Evolutionary conservation across 306 rosid genomes (phyloP).

Genomic region (Mimosa pudica): DNA sequence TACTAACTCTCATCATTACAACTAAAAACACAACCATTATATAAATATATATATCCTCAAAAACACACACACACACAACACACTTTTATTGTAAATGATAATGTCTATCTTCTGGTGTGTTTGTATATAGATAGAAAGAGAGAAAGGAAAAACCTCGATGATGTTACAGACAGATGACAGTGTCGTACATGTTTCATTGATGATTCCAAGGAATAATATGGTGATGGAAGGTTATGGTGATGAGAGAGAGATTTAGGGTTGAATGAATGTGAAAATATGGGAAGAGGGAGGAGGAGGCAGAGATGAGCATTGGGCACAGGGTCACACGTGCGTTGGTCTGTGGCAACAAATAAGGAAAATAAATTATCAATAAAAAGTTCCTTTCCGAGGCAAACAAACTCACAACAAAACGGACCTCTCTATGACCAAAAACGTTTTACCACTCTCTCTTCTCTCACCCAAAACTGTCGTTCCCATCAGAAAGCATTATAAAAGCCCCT

Average conservation of each 20-base stretch:
- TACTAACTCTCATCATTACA: conserved; percentile 54
- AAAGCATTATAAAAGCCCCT: conserved; percentile 24
- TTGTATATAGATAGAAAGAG: not conserved
- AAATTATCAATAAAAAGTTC: conserved; percentile 42
- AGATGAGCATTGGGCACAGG: conserved; percentile 72
- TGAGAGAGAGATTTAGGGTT: conserved; percentile 53
- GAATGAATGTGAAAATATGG: not conserved
- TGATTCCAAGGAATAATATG: conserved; percentile 38
- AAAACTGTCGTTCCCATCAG: conserved; percentile 27
- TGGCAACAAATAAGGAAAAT: not conserved
- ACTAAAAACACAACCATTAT: conserved; percentile 18
- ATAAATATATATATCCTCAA: not conserved
- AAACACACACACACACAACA: conserved; percentile 11
- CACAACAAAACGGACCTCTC: conserved; percentile 61
- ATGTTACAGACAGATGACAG: not conserved
- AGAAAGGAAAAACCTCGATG: not conserved
- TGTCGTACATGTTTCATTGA: conserved; percentile 19
- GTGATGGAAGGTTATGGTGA: conserved; percentile 44
- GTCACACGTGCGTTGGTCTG: conserved; percentile 91
- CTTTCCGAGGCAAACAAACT: conserved; percentile 86
- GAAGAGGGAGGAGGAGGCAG: conserved; percentile 43
- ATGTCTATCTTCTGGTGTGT: not conserved
- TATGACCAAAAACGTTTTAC: conserved; percentile 51
- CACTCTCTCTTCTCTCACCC: conserved; percentile 16
- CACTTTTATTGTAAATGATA: not conserved